These are phyloP conservation scores for Podila epicladia DNA, from an alignment of 192 early-diverging fungal species.

Conservation along the genomic window DNA sequence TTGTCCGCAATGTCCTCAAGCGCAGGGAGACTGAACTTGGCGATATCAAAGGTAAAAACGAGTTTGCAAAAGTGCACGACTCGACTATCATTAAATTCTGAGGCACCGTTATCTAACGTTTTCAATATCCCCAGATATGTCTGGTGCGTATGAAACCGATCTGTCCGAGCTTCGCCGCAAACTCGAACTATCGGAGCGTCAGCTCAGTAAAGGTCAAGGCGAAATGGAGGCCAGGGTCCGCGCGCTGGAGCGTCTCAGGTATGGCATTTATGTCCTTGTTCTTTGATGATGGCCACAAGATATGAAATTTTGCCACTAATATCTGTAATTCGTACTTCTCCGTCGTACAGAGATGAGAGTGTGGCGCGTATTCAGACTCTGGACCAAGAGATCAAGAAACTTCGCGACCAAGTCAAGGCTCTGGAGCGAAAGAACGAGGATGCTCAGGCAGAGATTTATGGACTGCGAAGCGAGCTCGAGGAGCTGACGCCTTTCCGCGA, in stretches of 20 bases:
- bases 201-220: conserved; percentile 33
- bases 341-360: conserved; percentile 31
- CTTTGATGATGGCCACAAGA: no score
- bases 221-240: conserved; percentile 44
- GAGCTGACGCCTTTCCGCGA: conserved; percentile 38
- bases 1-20: conserved; percentile 49
- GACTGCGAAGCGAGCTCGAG: conserved; percentile 23
- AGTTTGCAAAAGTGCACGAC: background rate
- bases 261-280: background rate
- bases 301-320: background rate
- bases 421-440: conserved; percentile 18
- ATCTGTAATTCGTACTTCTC: background rate
- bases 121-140: conserved; percentile 25
- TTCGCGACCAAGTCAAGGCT: conserved; percentile 28
- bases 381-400: conserved; percentile 40
- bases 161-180: conserved; percentile 39
- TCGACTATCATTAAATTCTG: background rate
- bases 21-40: conserved; percentile 46
- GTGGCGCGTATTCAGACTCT: conserved; percentile 40
- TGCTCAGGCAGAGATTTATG: conserved; percentile 20
- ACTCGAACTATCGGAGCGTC: conserved; percentile 31
- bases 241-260: conserved; percentile 33
- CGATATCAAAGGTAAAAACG: conserved; percentile 39
- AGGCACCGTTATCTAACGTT: background rate
- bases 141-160: conserved; percentile 31